Percentiles rank a stretch among this genome's conserved stretches.
These are phyloP conservation scores for Microbotryum silenes-acaulis DNA, from an alignment of 1,284 basidiomycete genomes.

Conservation along the genomic window DNA sequence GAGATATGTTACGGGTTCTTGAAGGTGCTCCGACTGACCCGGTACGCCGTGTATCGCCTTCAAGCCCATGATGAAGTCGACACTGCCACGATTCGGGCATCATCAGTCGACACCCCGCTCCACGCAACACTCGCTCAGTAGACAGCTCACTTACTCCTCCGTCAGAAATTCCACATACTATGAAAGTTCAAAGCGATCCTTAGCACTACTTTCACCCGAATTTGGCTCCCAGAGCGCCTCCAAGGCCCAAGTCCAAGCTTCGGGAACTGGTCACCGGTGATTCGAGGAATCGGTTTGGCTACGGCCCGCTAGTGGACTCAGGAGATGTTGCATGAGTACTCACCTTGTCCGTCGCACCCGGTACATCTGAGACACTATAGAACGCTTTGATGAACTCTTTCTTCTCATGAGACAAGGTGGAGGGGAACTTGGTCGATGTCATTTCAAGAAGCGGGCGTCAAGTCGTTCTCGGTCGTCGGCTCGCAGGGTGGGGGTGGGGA, in stretches of 20 bases:
- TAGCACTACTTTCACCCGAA: no score
- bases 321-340: not conserved
- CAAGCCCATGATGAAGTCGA: constrained; percentile 24
- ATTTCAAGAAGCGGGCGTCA: no score
- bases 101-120: not conserved
- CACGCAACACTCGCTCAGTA: not conserved
- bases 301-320: not conserved
- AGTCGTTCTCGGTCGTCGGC: no score
- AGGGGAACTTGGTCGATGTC: no score
- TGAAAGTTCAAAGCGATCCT: not conserved
- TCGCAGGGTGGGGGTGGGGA: no score
- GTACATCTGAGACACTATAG: not conserved
- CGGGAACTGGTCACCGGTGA: not conserved
- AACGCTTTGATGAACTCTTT: not conserved
- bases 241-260: not conserved
- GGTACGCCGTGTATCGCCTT: constrained; percentile 6
- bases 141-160: not conserved
- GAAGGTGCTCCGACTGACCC: not conserved
- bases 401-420: no score
- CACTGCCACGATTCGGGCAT: not conserved
- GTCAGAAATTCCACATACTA: constrained; percentile 4
- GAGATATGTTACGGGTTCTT: not conserved
- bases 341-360: not conserved
- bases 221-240: not conserved
- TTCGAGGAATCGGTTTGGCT: not conserved